Percentiles rank a stretch among this genome's conserved stretches.
Evolutionary conservation across 2,329 filamentous ascomycete species (phyloP).

Genomic region (Hypomyces perniciosus): DNA sequence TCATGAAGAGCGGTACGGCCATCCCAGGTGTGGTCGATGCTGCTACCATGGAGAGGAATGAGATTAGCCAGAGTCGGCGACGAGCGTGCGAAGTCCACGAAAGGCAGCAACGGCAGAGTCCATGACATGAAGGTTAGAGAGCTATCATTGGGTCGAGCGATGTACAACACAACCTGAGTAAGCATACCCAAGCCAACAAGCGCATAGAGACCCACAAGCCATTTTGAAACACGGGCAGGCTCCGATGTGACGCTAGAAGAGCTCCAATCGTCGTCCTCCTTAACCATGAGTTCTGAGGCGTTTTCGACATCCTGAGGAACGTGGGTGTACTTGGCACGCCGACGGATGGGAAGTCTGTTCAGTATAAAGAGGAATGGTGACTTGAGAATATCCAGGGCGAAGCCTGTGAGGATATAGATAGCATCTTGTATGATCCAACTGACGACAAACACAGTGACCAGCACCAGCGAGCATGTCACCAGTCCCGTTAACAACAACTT

Average conservation of each 20-base stretch:
- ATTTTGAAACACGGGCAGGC: constrained; percentile 4
- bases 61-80: constrained; percentile 22
- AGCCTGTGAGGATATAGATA: constrained; percentile 14
- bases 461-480: constrained; percentile 19
- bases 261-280: constrained; percentile 9
- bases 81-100: constrained; percentile 26
- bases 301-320: constrained; percentile 23
- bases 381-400: constrained; percentile 20
- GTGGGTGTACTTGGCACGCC: constrained; percentile 15
- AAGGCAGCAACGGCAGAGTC: constrained; percentile 26
- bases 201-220: constrained; percentile 9
- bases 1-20: constrained; percentile 22
- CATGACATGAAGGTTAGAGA: constrained; percentile 30
- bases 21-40: constrained; percentile 24
- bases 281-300: constrained; percentile 10
- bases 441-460: constrained; percentile 13
- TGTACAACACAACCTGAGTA: constrained; percentile 16
- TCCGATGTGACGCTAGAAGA: constrained; percentile 5
- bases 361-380: constrained; percentile 18
- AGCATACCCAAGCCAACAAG: constrained; percentile 15
- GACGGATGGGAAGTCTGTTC: constrained; percentile 8
- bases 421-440: constrained; percentile 24
- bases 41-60: constrained; percentile 16
- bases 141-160: constrained; percentile 22
- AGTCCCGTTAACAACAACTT: constrained; percentile 25